These are phyloP conservation scores for Auriscalpium orientale DNA, from an alignment of 768 basidiomycete genomes.

Conservation along the genomic window DNA sequence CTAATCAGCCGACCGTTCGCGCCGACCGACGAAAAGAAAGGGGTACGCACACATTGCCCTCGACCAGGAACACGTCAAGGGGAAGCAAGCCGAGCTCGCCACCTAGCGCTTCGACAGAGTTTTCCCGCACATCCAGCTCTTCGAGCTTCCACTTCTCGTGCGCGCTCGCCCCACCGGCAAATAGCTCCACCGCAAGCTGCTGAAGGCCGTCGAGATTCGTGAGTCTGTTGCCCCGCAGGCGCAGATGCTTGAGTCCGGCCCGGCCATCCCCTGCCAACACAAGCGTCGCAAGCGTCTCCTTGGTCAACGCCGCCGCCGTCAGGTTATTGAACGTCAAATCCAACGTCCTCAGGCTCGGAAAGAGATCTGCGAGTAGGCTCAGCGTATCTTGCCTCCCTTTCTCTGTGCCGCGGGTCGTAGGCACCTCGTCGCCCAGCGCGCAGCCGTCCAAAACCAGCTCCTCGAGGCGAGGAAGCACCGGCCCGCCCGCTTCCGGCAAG, in stretches of 20 bases:
- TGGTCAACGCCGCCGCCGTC: constrained; percentile 43
- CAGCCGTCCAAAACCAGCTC: constrained; percentile 74
- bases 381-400: constrained; percentile 49
- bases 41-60: constrained; percentile 68
- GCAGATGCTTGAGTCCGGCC: constrained; percentile 56
- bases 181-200: constrained; percentile 45
- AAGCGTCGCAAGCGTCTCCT: constrained; percentile 40
- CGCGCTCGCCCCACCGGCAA: constrained; percentile 43
- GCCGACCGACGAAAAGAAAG: background rate
- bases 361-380: constrained; percentile 52
- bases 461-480: constrained; percentile 57
- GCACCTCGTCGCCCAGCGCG: constrained; percentile 51
- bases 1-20: background rate
- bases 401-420: constrained; percentile 36
- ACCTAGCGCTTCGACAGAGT: constrained; percentile 64
- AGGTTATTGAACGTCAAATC: constrained; percentile 73
- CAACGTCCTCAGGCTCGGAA: constrained; percentile 61
- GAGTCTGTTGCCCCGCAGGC: constrained; percentile 62
- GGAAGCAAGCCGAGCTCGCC: constrained; percentile 68
- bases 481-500: constrained; percentile 31
- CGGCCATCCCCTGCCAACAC: constrained; percentile 34
- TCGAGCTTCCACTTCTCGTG: constrained; percentile 60
- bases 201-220: constrained; percentile 55
- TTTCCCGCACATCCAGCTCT: constrained; percentile 77
- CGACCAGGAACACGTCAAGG: constrained; percentile 75